phyloP scores from a whole-genome alignment of 2,329 filamentous ascomycete genomes.

The Botrytis byssoidea region DNA sequence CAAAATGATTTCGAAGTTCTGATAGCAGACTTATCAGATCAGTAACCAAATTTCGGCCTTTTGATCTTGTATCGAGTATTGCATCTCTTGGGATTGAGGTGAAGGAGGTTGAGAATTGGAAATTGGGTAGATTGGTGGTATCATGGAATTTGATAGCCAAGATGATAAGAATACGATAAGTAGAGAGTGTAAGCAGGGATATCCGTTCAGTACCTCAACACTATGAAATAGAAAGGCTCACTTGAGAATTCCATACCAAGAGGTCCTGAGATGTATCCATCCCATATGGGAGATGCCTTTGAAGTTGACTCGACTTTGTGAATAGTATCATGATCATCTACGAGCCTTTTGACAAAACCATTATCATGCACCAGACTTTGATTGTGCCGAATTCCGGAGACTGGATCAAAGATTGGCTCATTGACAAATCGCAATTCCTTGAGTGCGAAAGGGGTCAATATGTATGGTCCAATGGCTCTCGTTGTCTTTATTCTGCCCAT shows the following conservation, averaged over 20 bases:
- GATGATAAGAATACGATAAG: neutral
- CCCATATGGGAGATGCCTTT: neutral
- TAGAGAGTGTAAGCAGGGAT: neutral
- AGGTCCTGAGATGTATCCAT: neutral
- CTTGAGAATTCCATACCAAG: neutral
- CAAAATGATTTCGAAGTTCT: neutral
- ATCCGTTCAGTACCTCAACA: neutral
- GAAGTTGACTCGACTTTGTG: neutral
- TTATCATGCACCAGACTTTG: neutral
- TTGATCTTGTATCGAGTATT: neutral
- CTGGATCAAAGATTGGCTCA: neutral
- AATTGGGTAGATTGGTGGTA: neutral
- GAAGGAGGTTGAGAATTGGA: neutral
- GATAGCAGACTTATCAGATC: neutral
- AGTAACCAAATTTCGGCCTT: neutral
- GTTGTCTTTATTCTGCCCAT: neutral
- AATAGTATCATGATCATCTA: neutral
- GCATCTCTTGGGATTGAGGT: neutral
- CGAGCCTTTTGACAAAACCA: neutral
- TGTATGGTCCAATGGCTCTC: neutral
- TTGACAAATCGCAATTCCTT: neutral
- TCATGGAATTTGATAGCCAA: neutral
- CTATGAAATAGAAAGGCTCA: neutral
- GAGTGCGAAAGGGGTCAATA: neutral
- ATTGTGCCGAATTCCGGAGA: neutral